Percentiles rank a stretch among this genome's conserved stretches.
These are phyloP conservation scores for Capronia epimyces DNA, from an alignment of 2,329 filamentous ascomycete genomes.

Conservation along the genomic window DNA sequence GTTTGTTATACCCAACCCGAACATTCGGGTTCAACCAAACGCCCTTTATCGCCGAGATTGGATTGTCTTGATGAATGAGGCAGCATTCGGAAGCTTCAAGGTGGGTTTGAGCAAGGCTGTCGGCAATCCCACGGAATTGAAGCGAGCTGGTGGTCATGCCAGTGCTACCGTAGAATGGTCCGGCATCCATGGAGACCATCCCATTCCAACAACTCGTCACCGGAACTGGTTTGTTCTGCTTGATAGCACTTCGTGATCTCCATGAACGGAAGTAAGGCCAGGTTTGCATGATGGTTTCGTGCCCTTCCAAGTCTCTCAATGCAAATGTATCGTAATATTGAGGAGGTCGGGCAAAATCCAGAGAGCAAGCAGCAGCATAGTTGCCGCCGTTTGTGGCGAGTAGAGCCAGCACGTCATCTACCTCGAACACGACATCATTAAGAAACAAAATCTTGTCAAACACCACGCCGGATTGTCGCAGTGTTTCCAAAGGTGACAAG, in stretches of 20 bases:
- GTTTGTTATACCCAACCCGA: conserved; percentile 36
- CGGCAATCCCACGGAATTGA: conserved; percentile 59
- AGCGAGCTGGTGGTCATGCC: conserved; percentile 40
- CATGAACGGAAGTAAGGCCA: conserved; percentile 59
- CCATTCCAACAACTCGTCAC: conserved; percentile 64
- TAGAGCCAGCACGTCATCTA: conserved; percentile 49
- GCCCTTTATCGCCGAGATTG: conserved; percentile 30
- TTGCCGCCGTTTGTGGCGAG: conserved; percentile 52
- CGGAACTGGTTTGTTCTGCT: conserved; percentile 40
- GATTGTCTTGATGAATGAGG: conserved; percentile 44
- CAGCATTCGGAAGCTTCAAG: conserved; percentile 73
- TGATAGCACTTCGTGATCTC: conserved; percentile 51
- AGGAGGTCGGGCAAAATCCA: conserved; percentile 58
- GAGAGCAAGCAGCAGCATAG: conserved; percentile 63
- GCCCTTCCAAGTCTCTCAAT: conserved; percentile 61
- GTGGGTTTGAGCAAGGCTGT: conserved; percentile 48
- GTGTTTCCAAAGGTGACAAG: conserved; percentile 51
- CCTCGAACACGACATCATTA: conserved; percentile 44
- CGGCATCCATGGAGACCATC: conserved; percentile 46
- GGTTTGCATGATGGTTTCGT: conserved; percentile 57
- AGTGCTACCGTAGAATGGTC: conserved; percentile 47
- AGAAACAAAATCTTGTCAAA: conserved; percentile 57
- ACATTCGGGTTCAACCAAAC: conserved; percentile 37
- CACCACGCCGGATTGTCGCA: conserved; percentile 45
- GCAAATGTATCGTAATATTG: conserved; percentile 70